Conservation (phyloP, 441 rosid species). For the Euphorbia celastroides region DNA sequence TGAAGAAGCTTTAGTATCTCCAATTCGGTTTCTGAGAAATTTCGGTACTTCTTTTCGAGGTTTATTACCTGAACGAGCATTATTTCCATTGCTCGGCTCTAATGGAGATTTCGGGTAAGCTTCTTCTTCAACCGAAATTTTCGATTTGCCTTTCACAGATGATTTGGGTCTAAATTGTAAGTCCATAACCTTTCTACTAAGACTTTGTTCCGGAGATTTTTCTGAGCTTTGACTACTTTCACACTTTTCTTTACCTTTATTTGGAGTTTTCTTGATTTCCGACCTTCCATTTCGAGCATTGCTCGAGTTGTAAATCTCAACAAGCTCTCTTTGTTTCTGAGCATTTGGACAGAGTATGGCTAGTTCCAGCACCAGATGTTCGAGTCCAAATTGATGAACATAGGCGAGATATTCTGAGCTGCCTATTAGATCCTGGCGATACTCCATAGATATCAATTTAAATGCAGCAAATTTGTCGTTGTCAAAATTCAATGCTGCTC, state of each 20-base stretch:
- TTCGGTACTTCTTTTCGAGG: constrained; percentile 32
- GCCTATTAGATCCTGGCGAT: constrained; percentile 24
- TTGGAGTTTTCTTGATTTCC: constrained; percentile 18
- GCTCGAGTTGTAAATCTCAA: constrained; percentile 30
- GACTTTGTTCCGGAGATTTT: constrained; percentile 10
- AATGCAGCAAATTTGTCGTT: constrained; percentile 35
- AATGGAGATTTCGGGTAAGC: background rate
- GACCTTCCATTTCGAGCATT: constrained; percentile 7
- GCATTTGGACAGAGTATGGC: constrained; percentile 38
- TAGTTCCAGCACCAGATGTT: constrained; percentile 38
- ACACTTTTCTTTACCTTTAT: constrained; percentile 37
- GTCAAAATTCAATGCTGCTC: constrained; percentile 32
- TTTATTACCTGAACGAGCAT: constrained; percentile 23
- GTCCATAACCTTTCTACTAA: background rate
- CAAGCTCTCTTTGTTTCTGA: constrained; percentile 41
- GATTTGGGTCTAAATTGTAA: constrained; percentile 4
- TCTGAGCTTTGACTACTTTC: constrained; percentile 16
- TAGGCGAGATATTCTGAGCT: constrained; percentile 32
- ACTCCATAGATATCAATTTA: constrained; percentile 33
- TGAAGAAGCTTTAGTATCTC: constrained; percentile 29
- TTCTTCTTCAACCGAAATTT: constrained; percentile 22
- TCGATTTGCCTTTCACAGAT: constrained; percentile 29
- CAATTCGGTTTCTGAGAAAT: constrained; percentile 35
- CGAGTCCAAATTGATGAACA: constrained; percentile 38
- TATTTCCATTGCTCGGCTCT: constrained; percentile 10